Conservation (phyloP, 192 early-diverging fungal genomes). For the Rhizoclosmatium globosum region DNA sequence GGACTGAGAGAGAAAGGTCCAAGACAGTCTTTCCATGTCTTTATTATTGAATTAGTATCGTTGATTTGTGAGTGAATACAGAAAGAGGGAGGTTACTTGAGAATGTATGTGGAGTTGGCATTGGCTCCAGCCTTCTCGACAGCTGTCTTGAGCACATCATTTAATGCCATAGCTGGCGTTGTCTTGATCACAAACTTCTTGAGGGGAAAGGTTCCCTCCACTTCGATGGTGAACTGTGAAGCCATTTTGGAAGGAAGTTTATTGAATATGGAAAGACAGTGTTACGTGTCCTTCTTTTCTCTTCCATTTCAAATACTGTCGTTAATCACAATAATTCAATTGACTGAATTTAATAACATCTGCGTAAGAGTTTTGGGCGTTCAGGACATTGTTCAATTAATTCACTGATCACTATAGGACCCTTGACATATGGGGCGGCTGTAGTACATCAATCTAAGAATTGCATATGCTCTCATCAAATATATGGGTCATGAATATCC, state of each 20-base stretch:
- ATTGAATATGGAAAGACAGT: no score
- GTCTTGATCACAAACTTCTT: constrained; percentile 69
- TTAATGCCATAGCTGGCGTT: constrained; percentile 77
- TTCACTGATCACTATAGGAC: no score
- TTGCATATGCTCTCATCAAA: no score
- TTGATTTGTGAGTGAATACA: neutral
- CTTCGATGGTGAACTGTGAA: constrained; percentile 64
- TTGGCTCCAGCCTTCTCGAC: constrained; percentile 65
- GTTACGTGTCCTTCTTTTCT: neutral
- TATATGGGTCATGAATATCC: no score
- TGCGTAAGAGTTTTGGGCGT: no score
- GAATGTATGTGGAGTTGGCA: constrained; percentile 62
- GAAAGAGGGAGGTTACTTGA: constrained; percentile 55
- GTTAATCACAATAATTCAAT: no score
- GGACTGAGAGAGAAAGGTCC: constrained; percentile 76
- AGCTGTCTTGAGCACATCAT: constrained; percentile 68
- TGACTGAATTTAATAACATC: no score
- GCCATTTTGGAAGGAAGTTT: constrained; percentile 50
- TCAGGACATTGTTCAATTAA: no score
- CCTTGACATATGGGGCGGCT: no score
- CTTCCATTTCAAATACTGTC: no score
- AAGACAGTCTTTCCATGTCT: constrained; percentile 66
- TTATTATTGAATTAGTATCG: neutral
- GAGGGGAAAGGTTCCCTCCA: constrained; percentile 44
- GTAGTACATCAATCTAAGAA: no score